Percentiles rank a stretch among this genome's conserved stretches.
Conservation (phyloP, 108 stramenopile species). For the Schizochytrium sp. region DNA sequence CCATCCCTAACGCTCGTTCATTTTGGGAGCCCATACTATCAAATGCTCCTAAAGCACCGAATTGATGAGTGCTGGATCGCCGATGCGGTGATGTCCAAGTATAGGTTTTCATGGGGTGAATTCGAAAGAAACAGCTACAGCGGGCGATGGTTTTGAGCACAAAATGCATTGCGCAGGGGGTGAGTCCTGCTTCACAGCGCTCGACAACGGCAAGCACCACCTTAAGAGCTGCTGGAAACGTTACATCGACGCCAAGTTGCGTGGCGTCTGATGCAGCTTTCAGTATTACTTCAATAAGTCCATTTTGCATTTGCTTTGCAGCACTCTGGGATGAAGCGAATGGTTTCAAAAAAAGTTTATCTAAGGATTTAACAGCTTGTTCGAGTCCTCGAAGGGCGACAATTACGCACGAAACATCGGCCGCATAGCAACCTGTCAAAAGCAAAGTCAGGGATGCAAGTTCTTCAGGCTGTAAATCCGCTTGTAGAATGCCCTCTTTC, state of each 20-base stretch:
- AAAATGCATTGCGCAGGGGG: slow-evolving; percentile 36
- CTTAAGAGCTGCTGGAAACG: slow-evolving; percentile 41
- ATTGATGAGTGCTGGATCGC: not conserved
- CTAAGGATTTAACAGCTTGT: too few species aligned
- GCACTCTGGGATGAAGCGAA: not conserved
- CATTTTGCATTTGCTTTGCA: not conserved
- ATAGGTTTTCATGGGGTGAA: slow-evolving; percentile 38
- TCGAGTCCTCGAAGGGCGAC: too few species aligned
- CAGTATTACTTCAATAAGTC: not conserved
- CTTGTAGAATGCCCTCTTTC: too few species aligned
- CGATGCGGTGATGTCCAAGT: not conserved
- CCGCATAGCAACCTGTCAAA: too few species aligned
- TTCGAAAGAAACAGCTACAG: slow-evolving; percentile 23
- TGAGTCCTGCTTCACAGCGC: not conserved
- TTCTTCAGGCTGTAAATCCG: too few species aligned
- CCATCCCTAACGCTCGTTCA: not conserved
- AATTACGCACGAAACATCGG: too few species aligned
- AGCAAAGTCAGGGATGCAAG: too few species aligned
- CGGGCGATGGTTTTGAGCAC: not conserved
- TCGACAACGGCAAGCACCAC: slow-evolving; percentile 3
- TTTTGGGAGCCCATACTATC: not conserved
- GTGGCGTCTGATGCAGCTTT: slow-evolving; percentile 28
- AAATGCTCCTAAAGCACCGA: not conserved
- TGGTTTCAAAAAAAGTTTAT: too few species aligned
- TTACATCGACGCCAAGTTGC: slow-evolving; percentile 1